Evolutionary conservation across 2,329 filamentous ascomycete genomes (phyloP).

Genomic region (Aquanectria penicillioides): DNA sequence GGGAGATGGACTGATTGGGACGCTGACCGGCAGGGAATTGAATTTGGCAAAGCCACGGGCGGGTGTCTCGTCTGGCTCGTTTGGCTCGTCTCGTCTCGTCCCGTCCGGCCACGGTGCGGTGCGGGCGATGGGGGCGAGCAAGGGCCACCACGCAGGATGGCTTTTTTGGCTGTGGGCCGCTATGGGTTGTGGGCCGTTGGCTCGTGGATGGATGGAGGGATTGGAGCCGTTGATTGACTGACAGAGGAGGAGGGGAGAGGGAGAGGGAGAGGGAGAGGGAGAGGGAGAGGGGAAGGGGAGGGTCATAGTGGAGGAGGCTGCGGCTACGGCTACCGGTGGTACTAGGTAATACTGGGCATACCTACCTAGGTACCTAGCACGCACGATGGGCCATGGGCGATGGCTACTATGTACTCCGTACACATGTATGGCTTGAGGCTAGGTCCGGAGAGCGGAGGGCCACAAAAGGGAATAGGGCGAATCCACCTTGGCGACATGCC

Average conservation of each 20-base stretch:
- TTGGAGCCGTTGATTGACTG: constrained; percentile 10
- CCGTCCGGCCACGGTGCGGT: constrained; percentile 5
- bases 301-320: background rate
- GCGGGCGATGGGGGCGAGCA: constrained; percentile 6
- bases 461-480: constrained; percentile 6
- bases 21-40: no score
- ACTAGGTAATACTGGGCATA: background rate
- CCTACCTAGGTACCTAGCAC: background rate
- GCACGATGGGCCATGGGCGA: background rate
- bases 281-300: background rate
- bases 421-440: background rate
- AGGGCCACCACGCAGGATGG: background rate
- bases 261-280: background rate
- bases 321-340: background rate
- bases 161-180: constrained; percentile 12
- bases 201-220: constrained; percentile 7
- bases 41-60: background rate
- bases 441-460: constrained; percentile 10
- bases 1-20: no score
- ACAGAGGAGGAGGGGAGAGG: constrained; percentile 24
- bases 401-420: background rate
- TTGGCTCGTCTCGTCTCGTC: constrained; percentile 21
- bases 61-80: background rate
- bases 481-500: constrained; percentile 9
- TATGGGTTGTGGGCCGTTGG: constrained; percentile 12